Evolutionary conservation across 148 eudicot species (phyloP).

Genomic region (Chenopodium quinoa): DNA sequence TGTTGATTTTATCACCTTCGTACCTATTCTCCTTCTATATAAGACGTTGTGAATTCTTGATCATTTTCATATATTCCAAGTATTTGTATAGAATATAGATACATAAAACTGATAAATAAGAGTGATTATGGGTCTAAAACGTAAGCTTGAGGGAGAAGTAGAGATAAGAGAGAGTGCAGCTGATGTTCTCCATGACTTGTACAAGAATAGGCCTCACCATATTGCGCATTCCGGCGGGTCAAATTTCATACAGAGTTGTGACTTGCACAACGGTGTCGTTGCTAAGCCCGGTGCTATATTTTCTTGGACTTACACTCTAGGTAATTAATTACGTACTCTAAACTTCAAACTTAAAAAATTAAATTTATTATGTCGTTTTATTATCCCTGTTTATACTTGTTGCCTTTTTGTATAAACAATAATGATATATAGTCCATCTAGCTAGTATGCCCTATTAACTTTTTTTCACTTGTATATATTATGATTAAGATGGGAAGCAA

Average conservation of each 20-base stretch:
- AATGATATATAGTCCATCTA: no score
- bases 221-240: slow-evolving; percentile 1
- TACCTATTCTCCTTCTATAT: no score
- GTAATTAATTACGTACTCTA: background rate
- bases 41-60: no score
- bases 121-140: slow-evolving; percentile 3
- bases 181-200: slow-evolving; percentile 17
- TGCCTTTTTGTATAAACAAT: no score
- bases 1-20: no score
- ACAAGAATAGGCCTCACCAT: slow-evolving; percentile 19
- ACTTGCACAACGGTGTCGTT: slow-evolving; percentile 16
- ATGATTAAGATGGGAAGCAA: no score
- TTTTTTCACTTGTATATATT: no score
- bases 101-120: background rate
- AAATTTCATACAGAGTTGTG: slow-evolving; percentile 14
- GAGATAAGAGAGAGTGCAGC: slow-evolving; percentile 12
- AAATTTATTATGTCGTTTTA: no score
- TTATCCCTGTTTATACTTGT: no score
- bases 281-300: slow-evolving; percentile 3
- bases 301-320: slow-evolving; percentile 17
- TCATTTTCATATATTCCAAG: no score
- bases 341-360: no score
- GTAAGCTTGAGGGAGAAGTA: slow-evolving; percentile 20
- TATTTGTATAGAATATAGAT: background rate
- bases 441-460: no score